Evolutionary conservation across 257 asterid species (phyloP).

Genomic region (Rubia yunnanensis): DNA sequence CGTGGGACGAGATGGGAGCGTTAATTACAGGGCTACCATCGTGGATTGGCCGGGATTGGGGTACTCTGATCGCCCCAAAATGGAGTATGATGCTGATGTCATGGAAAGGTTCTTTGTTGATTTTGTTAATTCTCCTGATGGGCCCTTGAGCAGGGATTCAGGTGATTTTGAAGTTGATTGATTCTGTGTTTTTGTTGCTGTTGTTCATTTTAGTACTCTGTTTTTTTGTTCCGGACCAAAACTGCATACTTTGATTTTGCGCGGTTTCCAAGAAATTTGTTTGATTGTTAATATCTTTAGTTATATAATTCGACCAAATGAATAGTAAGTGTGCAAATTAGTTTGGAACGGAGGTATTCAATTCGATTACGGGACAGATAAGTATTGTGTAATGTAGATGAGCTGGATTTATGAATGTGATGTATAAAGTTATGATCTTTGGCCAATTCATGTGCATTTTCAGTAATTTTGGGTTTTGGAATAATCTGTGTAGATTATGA

Average conservation of each 20-base stretch:
- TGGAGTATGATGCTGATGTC: constrained; percentile 71
- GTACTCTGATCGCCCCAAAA: constrained; percentile 79
- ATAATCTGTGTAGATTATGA: background rate
- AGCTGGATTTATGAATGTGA: background rate
- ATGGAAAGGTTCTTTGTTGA: constrained; percentile 87
- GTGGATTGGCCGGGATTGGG: constrained; percentile 99
- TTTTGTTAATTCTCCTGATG: constrained; percentile 51
- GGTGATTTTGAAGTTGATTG: constrained; percentile 29
- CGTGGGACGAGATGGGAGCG: constrained; percentile 33
- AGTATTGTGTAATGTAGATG: background rate
- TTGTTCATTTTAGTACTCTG: background rate
- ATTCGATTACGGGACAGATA: too few species aligned
- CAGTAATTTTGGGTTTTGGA: background rate
- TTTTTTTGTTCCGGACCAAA: too few species aligned
- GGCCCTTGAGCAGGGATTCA: constrained; percentile 42
- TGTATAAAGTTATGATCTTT: too few species aligned
- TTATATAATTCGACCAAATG: too few species aligned
- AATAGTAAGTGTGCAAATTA: too few species aligned
- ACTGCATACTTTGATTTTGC: background rate
- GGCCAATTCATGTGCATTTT: background rate
- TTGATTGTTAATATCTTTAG: background rate
- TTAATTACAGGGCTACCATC: constrained; percentile 60
- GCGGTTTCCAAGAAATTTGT: background rate
- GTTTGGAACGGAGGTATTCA: background rate
- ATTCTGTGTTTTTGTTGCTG: background rate